A percentile compares a stretch with the other conserved stretches of the same genome.
phyloP scores from a whole-genome alignment of 2,329 filamentous ascomycete genomes.

The Diplodia sapinea region DNA sequence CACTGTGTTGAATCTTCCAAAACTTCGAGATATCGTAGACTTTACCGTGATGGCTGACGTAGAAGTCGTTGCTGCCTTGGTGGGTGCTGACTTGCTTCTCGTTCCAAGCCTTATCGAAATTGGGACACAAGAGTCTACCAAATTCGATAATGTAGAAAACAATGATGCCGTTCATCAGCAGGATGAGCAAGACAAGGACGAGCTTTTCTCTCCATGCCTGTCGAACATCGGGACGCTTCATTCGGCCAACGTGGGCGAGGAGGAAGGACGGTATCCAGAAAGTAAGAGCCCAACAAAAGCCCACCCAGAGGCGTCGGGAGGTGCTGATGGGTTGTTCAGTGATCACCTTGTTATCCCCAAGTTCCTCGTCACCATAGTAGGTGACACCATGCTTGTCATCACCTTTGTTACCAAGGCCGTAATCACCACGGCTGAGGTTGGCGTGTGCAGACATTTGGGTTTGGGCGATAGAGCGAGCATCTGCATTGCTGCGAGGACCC shows the following conservation, averaged over 20 bases:
- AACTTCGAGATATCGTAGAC: constrained; percentile 95
- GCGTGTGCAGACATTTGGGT: constrained; percentile 67
- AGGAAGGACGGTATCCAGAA: constrained; percentile 93
- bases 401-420: constrained; percentile 85
- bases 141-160: constrained; percentile 94
- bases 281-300: constrained; percentile 81
- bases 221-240: constrained; percentile 95
- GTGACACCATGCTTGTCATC: constrained; percentile 62
- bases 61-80: constrained; percentile 76
- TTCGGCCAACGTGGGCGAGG: constrained; percentile 82
- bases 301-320: constrained; percentile 78
- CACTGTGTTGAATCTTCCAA: constrained; percentile 83
- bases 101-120: constrained; percentile 89
- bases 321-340: constrained; percentile 69
- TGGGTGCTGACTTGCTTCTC: constrained; percentile 72
- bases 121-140: constrained; percentile 84
- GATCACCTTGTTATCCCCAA: constrained; percentile 77
- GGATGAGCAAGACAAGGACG: constrained; percentile 78
- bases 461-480: constrained; percentile 54
- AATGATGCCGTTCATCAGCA: constrained; percentile 78
- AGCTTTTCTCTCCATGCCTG: constrained; percentile 98
- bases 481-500: constrained; percentile 52
- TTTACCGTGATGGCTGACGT: constrained; percentile 81
- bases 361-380: constrained; percentile 79
- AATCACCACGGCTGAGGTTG: constrained; percentile 69